Evolutionary conservation across 257 asterid genomes (phyloP).

Genomic region (Verbascum thapsus): DNA sequence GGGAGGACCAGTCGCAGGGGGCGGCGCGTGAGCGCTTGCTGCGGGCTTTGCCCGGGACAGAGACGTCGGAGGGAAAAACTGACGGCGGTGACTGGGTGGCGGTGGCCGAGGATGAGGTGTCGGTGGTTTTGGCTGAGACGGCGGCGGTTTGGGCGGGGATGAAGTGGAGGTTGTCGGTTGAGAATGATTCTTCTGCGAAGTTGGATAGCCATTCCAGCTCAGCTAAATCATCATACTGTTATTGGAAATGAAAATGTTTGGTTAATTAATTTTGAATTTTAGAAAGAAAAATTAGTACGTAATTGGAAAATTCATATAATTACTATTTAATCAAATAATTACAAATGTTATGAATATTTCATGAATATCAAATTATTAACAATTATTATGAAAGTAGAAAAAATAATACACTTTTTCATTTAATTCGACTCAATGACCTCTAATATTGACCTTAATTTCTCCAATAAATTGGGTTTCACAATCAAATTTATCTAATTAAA

Average conservation of each 20-base stretch:
- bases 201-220: constrained; percentile 99
- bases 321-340: too few relatives aligned
- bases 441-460: too few relatives aligned
- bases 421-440: too few relatives aligned
- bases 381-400: too few relatives aligned
- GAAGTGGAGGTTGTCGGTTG: constrained; percentile 73
- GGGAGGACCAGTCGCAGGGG: constrained; percentile 95
- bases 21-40: constrained; percentile 96
- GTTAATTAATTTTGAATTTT: too few relatives aligned
- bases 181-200: constrained; percentile 94
- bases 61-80: constrained; percentile 62
- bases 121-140: constrained; percentile 29
- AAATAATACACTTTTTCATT: too few relatives aligned
- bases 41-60: constrained; percentile 93
- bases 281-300: too few relatives aligned
- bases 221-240: constrained; percentile 87
- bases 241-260: constrained; percentile 9
- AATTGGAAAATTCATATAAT: too few relatives aligned
- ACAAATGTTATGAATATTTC: too few relatives aligned
- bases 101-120: constrained; percentile 56
- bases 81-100: constrained; percentile 45
- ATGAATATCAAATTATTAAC: too few relatives aligned
- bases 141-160: constrained; percentile 53
- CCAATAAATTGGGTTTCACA: too few relatives aligned
- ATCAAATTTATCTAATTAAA: too few relatives aligned